These are phyloP conservation scores for Iberis pinnata DNA, from an alignment of 345 rosid genomes.

Conservation along the genomic window DNA sequence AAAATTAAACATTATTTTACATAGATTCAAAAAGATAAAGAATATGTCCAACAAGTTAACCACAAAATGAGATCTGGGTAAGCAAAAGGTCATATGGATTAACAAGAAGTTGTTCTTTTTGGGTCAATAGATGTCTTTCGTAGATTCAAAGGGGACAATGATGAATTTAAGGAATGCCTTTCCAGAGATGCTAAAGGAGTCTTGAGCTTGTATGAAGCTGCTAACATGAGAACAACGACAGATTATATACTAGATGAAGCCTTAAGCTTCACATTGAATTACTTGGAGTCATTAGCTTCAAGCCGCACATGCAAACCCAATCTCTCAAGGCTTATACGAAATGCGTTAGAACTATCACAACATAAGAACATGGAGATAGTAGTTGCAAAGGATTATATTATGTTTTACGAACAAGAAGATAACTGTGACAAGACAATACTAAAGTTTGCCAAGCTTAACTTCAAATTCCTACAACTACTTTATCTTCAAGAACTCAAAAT, in stretches of 20 bases:
- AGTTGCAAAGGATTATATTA: constrained; percentile 14
- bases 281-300: too few relatives aligned
- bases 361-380: constrained; percentile 18
- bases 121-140: constrained; percentile 27
- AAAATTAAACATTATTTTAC: too few relatives aligned
- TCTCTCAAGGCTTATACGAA: constrained; percentile 15
- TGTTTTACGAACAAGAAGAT: constrained; percentile 15
- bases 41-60: too few relatives aligned
- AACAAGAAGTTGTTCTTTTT: too few relatives aligned
- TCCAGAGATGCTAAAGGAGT: constrained; percentile 26
- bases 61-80: too few relatives aligned
- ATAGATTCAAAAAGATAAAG: too few relatives aligned
- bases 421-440: background rate
- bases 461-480: constrained; percentile 12
- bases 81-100: too few relatives aligned
- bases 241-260: constrained; percentile 36
- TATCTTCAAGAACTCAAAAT: constrained; percentile 15
- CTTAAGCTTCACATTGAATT: too few relatives aligned
- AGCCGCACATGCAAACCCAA: background rate
- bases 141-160: constrained; percentile 25
- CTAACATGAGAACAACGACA: constrained; percentile 24
- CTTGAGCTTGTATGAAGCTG: constrained; percentile 36
- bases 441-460: constrained; percentile 15
- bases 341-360: background rate
- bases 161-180: constrained; percentile 15